A percentile compares a stretch with the other conserved stretches of the same genome.
phyloP scores from a whole-genome alignment of 108 stramenopile genomes.

The Pseudonitzschia multistriata region DNA sequence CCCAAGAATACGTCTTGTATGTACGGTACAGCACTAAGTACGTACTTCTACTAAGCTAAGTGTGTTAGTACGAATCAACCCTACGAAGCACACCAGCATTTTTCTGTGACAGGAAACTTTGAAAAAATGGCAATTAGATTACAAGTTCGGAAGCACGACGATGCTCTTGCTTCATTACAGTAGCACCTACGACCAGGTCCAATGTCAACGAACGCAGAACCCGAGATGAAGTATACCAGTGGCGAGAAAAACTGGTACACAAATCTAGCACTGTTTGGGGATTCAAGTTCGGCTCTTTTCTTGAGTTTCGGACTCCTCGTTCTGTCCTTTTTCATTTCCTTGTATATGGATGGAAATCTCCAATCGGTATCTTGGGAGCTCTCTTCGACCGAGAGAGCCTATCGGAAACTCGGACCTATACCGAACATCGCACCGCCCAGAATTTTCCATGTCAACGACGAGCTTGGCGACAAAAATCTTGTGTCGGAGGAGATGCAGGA shows the following conservation, averaged over 20 bases:
- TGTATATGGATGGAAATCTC: constrained; percentile 9
- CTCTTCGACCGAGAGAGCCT: constrained; percentile 6
- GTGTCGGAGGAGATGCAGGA: constrained; percentile 26
- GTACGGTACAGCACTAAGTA: too few species aligned
- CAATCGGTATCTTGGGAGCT: neutral
- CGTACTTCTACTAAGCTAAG: too few species aligned
- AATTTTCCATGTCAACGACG: constrained; percentile 16
- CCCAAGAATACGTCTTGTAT: too few species aligned
- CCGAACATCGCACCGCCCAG: constrained; percentile 31
- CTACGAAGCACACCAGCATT: too few species aligned
- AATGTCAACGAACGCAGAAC: neutral
- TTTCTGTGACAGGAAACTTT: too few species aligned
- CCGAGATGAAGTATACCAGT: neutral
- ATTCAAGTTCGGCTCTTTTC: constrained; percentile 29
- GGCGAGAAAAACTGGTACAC: neutral
- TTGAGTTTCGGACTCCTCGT: constrained; percentile 25
- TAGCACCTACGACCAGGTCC: neutral
- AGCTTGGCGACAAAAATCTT: neutral
- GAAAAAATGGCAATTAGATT: too few species aligned
- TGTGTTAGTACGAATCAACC: too few species aligned
- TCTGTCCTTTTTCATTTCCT: constrained; percentile 21
- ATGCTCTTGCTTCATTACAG: too few species aligned
- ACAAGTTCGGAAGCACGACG: too few species aligned
- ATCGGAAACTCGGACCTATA: constrained; percentile 35
- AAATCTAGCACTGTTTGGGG: constrained; percentile 26